These are phyloP conservation scores for Cyclospora cayetanensis DNA, from an alignment of 169 alveolate genomes.

Conservation along the genomic window DNA sequence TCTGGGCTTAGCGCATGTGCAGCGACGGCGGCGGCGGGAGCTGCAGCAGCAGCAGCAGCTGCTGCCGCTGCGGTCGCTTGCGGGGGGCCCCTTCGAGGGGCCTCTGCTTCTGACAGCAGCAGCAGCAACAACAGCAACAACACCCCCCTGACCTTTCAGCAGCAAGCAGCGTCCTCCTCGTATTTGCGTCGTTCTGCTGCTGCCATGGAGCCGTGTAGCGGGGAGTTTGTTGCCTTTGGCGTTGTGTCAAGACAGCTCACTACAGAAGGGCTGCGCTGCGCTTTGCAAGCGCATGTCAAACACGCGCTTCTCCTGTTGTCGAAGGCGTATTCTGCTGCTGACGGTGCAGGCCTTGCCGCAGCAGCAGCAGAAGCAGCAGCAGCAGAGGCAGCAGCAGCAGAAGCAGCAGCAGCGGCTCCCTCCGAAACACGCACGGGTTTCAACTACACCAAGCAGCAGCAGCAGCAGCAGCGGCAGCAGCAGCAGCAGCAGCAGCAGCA, in stretches of 20 bases:
- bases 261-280: neutral
- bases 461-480: neutral
- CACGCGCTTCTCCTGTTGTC: neutral
- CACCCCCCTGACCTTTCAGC: too few species aligned
- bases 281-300: conserved; percentile 28
- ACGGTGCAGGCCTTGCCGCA: neutral
- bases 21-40: conserved; percentile 22
- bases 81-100: neutral
- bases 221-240: neutral
- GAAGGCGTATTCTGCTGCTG: neutral
- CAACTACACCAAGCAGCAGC: neutral
- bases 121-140: conserved; percentile 14
- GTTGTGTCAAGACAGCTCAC: conserved; percentile 26
- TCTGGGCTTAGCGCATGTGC: neutral
- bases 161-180: neutral
- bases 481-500: neutral
- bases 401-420: neutral
- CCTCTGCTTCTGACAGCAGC: neutral
- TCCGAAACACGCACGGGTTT: too few species aligned
- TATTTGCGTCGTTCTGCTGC: conserved; percentile 1
- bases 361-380: neutral
- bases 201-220: neutral
- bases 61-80: conserved; percentile 6
- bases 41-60: conserved; percentile 40
- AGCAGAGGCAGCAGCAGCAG: neutral